Evolutionary conservation across 306 rosid species (phyloP).

Genomic region (Pterocarpus macrocarpus): DNA sequence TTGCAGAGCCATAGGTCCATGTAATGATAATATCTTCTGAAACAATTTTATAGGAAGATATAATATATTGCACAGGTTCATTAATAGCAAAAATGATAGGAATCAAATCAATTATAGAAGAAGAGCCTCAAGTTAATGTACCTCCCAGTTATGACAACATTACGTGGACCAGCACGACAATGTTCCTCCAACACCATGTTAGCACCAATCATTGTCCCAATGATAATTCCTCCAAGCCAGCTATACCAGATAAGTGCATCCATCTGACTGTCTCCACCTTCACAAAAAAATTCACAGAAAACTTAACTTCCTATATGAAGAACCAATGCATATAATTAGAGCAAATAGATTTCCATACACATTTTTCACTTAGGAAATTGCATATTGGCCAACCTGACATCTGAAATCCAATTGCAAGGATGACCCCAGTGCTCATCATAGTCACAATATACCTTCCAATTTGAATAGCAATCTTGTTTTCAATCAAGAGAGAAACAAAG

Average conservation of each 20-base stretch:
- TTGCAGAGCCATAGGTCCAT: neutral
- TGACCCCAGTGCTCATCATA: conserved; percentile 96
- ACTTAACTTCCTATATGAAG: conserved; percentile 6
- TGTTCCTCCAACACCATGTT: conserved; percentile 93
- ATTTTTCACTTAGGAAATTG: conserved; percentile 8
- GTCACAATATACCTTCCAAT: conserved; percentile 96
- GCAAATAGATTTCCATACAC: conserved; percentile 9
- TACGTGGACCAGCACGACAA: conserved; percentile 92
- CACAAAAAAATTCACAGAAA: conserved; percentile 41
- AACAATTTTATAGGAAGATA: neutral
- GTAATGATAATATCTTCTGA: conserved; percentile 25
- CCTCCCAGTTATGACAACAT: conserved; percentile 97
- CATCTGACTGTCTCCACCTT: conserved; percentile 90
- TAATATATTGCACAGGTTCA: neutral
- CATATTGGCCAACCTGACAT: conserved; percentile 76
- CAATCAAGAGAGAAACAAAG: conserved; percentile 20
- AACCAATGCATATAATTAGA: neutral
- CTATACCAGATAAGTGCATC: conserved; percentile 84
- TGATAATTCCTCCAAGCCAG: conserved; percentile 96
- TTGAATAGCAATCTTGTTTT: conserved; percentile 75
- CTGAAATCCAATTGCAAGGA: conserved; percentile 85
- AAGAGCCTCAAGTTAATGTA: conserved; percentile 39
- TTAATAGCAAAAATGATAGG: conserved; percentile 9
- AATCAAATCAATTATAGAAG: conserved; percentile 5
- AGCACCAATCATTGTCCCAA: conserved; percentile 96